Base-by-base conservation (phyloP, 768 basidiomycete genomes). In the Amanita polypyramis region DNA sequence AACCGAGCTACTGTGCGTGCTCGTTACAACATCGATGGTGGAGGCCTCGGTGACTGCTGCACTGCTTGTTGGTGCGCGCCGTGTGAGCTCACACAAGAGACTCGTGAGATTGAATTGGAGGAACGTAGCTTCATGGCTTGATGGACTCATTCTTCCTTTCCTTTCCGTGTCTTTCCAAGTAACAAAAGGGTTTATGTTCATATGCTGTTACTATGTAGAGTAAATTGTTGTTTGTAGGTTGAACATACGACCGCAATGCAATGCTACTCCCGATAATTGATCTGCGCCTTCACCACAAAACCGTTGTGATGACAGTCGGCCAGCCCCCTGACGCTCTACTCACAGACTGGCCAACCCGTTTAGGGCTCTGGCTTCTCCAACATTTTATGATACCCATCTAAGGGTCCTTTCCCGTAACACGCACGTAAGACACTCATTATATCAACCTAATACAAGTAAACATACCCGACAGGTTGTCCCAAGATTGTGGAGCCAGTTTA, bases 31-130 rank as follows among this genome's bases (percentile, higher is more conserved):
- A 74, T 79, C 56, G 63, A 64, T 19, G 77, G 76, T 14, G 62
- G 63, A n/a, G 54, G 59, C 9, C 60, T 61, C 44, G 62, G 62
- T 2, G 76, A 76, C 50, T 76, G 69, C 52, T 57, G 57, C 34
- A 48, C 65, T 3, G 57, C 69, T 0, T 65, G 59, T 19, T 76
- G 62, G 54, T 77, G 75, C 55, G 52, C 55, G 0, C 66, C 75
- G 14, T 79, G 77, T 56, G 65, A 65, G 9, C 69, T 78, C 38
- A 64, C 65, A 0, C 76, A 78, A 55, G 75, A 73, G 51, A 61
- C 61, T 25, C 63, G 66, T 25, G 75, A 78, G 51, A 51, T 78
- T 9, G 66, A 68, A 55, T 57, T 71, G 46, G 75, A 76, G 54
- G 74, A 75, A 21, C 10, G 20, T 3, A 42, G 30, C 15, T 32